Evolutionary conservation across 2,329 filamentous ascomycete genomes (phyloP), one percentile per base, ranked within the genome.

Genomic region (Diaporthe helianthi): DNA sequence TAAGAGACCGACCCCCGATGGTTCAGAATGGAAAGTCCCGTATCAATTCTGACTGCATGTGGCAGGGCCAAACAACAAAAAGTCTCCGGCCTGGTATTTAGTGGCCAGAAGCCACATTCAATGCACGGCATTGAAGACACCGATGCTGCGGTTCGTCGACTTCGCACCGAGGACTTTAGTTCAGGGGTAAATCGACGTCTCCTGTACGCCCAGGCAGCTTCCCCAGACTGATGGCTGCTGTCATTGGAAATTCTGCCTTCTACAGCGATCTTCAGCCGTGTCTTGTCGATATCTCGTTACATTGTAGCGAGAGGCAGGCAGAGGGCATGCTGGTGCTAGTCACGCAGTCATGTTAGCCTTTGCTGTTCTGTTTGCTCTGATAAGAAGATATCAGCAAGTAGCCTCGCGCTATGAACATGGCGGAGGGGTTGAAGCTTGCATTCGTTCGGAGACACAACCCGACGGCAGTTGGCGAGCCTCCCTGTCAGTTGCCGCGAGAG

Each of bases 391-490:
- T n/a, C 26, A 44, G 26, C 12, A 22, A 19, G 17, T 33, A 47
- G 36, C n/a, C 29, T 65, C 24, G 26, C 10, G 36, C 31, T 15
- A 13, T 10, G 63, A 49, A 19, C 19, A 29, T 31, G 33, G 29
- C 22, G 13, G 12, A 26, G 33, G 44, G 24, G 38, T 33, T 53
- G 52, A 60, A 33, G 53, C 46, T 68, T 31, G 49, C 13, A 47
- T 66, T 22, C 26, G n/a, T 60, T 58, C 46, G 66, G 46, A 19
- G 36, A 17, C 10, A 10, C 46, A 26, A 3, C 31, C 53, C 31
- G 15, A 49, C 69, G 69, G 69, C 38, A 69, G 24, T 69, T 69
- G 66, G 38, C n/a, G 65, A 69, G 69, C 61, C 61, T 63, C 31
- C 5, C n/a, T 61, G 24, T 17, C 19, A 36, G 58, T 46, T 26